These are phyloP conservation scores for Gigaspora rosea DNA, from an alignment of 192 early-diverging fungal genomes.

Conservation along the genomic window DNA sequence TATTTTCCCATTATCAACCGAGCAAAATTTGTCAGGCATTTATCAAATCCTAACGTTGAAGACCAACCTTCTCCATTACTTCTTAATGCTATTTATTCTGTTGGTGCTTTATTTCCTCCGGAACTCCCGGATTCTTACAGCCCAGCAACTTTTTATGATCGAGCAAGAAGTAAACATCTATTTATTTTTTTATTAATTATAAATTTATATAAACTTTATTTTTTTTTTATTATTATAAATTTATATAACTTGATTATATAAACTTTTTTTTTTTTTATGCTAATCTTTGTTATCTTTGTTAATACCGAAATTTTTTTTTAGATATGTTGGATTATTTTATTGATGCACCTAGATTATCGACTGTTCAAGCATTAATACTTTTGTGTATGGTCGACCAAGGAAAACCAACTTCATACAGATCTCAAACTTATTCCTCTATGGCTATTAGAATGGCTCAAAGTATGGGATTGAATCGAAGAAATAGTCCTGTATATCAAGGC, in stretches of 20 bases:
- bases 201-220: too few relatives aligned
- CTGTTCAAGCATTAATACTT: conserved; percentile 45
- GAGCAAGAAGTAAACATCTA: conserved; percentile 22
- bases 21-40: conserved; percentile 27
- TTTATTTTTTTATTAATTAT: not conserved
- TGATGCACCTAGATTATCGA: conserved; percentile 45
- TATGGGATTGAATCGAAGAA: conserved; percentile 42
- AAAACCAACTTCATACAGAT: conserved; percentile 40
- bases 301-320: not conserved
- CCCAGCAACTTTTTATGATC: conserved; percentile 23
- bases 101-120: conserved; percentile 39
- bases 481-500: conserved; percentile 4
- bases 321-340: conserved; percentile 43
- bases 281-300: too few relatives aligned
- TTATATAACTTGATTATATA: too few relatives aligned
- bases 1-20: conserved; percentile 39
- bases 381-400: conserved; percentile 45
- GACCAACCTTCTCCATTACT: conserved; percentile 42
- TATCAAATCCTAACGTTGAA: conserved; percentile 1
- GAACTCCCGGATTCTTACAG: conserved; percentile 23
- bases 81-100: conserved; percentile 40
- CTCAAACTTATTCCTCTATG: conserved; percentile 45
- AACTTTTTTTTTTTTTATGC: too few relatives aligned
- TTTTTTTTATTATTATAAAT: too few relatives aligned
- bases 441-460: conserved; percentile 50